Evolutionary conservation across 1,284 basidiomycete genomes (phyloP).

Genomic region (Bjerkandera adusta): DNA sequence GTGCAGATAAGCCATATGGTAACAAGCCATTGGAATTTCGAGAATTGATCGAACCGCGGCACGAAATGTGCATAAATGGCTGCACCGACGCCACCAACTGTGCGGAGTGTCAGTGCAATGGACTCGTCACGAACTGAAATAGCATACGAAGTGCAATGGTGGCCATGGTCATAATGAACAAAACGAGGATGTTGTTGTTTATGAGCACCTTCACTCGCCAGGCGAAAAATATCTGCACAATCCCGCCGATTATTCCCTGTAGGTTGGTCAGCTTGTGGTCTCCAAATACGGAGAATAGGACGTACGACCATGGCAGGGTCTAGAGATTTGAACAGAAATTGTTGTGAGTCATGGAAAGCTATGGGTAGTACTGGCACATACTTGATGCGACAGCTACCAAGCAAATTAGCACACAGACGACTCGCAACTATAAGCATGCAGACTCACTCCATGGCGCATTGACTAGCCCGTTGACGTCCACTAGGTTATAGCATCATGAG

Average conservation of each 20-base stretch:
- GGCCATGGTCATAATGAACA: slow-evolving; percentile 22
- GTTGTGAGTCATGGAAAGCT: slow-evolving; percentile 19
- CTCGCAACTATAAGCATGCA: not conserved
- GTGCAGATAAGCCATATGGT: slow-evolving; percentile 34
- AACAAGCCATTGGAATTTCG: slow-evolving; percentile 33
- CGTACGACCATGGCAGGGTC: slow-evolving; percentile 32
- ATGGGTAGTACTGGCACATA: slow-evolving; percentile 19
- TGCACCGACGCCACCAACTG: too few relatives aligned
- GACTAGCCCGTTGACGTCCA: too few relatives aligned
- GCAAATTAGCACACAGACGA: not conserved
- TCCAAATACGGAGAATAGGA: not conserved
- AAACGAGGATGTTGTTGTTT: slow-evolving; percentile 26
- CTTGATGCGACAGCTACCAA: slow-evolving; percentile 11
- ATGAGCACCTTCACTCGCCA: slow-evolving; percentile 40
- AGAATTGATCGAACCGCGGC: slow-evolving; percentile 31
- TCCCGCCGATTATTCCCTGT: slow-evolving; percentile 36
- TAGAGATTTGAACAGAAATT: slow-evolving; percentile 4
- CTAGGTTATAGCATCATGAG: too few relatives aligned
- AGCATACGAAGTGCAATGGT: not conserved
- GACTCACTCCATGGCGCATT: slow-evolving; percentile 31
- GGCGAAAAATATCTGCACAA: slow-evolving; percentile 42
- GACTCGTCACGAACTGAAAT: too few relatives aligned
- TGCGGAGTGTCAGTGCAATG: not conserved
- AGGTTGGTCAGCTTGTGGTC: not conserved
- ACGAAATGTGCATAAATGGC: slow-evolving; percentile 13